phyloP scores from a whole-genome alignment of 306 rosid species.

The Cucurbita ficifolia region DNA sequence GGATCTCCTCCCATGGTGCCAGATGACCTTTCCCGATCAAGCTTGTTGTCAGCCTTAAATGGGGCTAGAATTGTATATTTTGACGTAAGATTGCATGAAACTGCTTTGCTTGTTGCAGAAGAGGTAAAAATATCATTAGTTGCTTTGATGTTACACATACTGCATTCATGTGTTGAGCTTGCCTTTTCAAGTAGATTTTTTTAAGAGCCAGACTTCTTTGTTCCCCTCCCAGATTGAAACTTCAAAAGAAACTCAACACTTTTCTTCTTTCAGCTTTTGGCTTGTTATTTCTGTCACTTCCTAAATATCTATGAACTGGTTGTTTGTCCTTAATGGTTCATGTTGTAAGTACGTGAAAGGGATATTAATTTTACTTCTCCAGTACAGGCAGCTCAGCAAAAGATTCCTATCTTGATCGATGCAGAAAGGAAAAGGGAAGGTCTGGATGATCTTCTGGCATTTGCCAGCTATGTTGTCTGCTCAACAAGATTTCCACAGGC shows the following conservation, averaged over 20 bases:
- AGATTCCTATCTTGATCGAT: slow-evolving; percentile 62
- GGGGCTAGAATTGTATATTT: slow-evolving; percentile 63
- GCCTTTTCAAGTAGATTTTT: neutral
- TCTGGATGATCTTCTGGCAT: slow-evolving; percentile 52
- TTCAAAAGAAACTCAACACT: neutral
- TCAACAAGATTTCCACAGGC: slow-evolving; percentile 73
- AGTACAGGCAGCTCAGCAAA: slow-evolving; percentile 47
- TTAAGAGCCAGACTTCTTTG: neutral
- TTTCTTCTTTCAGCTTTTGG: neutral
- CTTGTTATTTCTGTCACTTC: neutral
- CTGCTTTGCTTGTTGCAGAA: slow-evolving; percentile 61
- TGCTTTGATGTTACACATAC: slow-evolving; percentile 7
- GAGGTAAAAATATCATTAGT: slow-evolving; percentile 41
- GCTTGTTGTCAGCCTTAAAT: slow-evolving; percentile 47
- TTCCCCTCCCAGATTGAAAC: neutral
- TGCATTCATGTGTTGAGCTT: neutral
- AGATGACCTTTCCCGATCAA: slow-evolving; percentile 44
- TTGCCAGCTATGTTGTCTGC: slow-evolving; percentile 66
- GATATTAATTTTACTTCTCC: slow-evolving; percentile 13
- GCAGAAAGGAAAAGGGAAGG: slow-evolving; percentile 75
- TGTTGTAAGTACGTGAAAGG: neutral
- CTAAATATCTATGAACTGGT: neutral
- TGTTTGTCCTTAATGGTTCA: neutral
- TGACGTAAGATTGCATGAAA: slow-evolving; percentile 51
- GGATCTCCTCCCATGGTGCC: slow-evolving; percentile 76